Conservation (phyloP, 2,329 filamentous ascomycete genomes). For the Ceratocystis huliohia region DNA sequence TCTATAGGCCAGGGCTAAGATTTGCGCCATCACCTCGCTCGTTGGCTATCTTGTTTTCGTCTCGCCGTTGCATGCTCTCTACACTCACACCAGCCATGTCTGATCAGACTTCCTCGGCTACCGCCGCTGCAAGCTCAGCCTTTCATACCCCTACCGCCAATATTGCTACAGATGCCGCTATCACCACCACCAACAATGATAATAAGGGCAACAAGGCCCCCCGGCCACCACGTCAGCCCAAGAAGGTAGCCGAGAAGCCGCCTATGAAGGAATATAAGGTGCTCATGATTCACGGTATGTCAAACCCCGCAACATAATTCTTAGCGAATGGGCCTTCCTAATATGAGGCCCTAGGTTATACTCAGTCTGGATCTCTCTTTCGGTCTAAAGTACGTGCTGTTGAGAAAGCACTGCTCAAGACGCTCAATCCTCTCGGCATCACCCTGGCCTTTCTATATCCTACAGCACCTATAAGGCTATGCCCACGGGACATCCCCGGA, state of each 20-base stretch:
- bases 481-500: slow-evolving; percentile 55
- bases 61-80: slow-evolving; percentile 2
- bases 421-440: slow-evolving; percentile 48
- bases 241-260: slow-evolving; percentile 16
- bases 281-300: slow-evolving; percentile 61
- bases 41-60: neutral
- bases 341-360: slow-evolving; percentile 50
- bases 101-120: slow-evolving; percentile 7
- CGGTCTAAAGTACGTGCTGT: slow-evolving; percentile 78
- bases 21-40: neutral
- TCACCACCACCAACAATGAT: neutral
- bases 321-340: neutral
- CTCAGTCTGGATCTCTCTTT: slow-evolving; percentile 78
- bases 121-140: neutral
- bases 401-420: slow-evolving; percentile 65
- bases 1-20: slow-evolving; percentile 1
- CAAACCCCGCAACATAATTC: neutral
- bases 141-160: neutral
- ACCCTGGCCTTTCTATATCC: slow-evolving; percentile 51
- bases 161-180: neutral
- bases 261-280: slow-evolving; percentile 48
- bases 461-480: slow-evolving; percentile 53
- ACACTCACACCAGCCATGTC: slow-evolving; percentile 15
- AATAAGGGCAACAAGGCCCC: slow-evolving; percentile 10
- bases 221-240: slow-evolving; percentile 15